phyloP scores from a whole-genome alignment of 2,329 filamentous ascomycete species.

The Sarocladiaceae sp. region DNA sequence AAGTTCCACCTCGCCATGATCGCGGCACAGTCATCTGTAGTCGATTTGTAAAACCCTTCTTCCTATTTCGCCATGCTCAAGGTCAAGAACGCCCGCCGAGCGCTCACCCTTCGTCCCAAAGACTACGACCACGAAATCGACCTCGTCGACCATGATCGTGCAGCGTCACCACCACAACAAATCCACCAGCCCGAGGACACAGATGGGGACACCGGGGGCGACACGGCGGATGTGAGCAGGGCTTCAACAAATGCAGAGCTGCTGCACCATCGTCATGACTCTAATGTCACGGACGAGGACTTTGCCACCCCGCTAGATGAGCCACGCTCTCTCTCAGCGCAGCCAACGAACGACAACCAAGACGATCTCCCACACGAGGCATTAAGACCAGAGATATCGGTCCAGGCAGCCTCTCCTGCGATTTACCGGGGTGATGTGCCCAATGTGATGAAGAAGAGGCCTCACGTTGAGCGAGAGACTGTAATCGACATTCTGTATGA shows the following conservation, averaged over 20 bases:
- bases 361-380: constrained; percentile 15
- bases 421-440: not conserved
- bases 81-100: constrained; percentile 46
- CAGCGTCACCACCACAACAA: constrained; percentile 6
- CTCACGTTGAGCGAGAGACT: constrained; percentile 36
- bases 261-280: constrained; percentile 11
- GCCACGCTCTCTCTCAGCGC: too few species aligned
- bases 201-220: too few species aligned
- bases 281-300: constrained; percentile 13
- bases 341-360: constrained; percentile 1
- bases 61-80: constrained; percentile 15
- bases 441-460: constrained; percentile 25
- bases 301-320: too few species aligned
- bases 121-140: constrained; percentile 67
- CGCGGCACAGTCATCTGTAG: not conserved
- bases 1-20: not conserved
- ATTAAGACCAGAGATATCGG: constrained; percentile 25
- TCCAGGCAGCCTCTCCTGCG: constrained; percentile 19
- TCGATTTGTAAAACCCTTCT: not conserved
- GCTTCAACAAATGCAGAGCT: constrained; percentile 19
- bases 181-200: too few species aligned
- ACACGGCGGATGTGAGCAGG: constrained; percentile 16
- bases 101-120: constrained; percentile 45
- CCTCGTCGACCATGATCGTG: constrained; percentile 52
- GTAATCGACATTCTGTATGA: constrained; percentile 89